Conservation (phyloP, 2,329 filamentous ascomycete species). For the Diaporthe helianthi region DNA sequence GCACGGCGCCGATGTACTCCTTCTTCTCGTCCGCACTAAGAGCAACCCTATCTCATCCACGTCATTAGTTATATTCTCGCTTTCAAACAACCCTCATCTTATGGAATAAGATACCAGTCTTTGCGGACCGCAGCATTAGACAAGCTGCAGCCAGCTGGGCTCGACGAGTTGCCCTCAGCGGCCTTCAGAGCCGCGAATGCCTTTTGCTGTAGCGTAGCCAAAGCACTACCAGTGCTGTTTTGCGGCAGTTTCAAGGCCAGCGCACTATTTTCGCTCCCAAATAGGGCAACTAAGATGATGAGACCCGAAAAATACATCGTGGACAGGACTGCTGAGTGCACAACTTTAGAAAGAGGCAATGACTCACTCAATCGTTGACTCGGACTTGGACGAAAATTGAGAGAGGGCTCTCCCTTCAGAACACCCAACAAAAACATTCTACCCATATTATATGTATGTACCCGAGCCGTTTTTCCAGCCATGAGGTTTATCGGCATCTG, state of each 20-base stretch:
- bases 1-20: slow-evolving; percentile 4
- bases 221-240: background rate
- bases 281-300: background rate
- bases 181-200: background rate
- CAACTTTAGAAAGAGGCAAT: too few species aligned
- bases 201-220: background rate
- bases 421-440: background rate
- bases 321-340: too few species aligned
- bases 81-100: fast-evolving
- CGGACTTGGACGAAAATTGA: background rate
- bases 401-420: background rate
- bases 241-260: background rate
- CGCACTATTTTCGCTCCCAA: background rate
- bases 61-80: background rate
- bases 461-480: background rate
- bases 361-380: too few species aligned
- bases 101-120: background rate
- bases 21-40: background rate
- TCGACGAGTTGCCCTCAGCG: background rate
- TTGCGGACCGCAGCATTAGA: slow-evolving; percentile 6
- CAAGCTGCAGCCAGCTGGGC: background rate
- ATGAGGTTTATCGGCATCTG: background rate
- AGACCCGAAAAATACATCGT: background rate
- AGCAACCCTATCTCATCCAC: background rate
- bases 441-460: background rate